Percentiles rank a stretch among this genome's conserved stretches.
phyloP scores from a whole-genome alignment of 257 asterid genomes.

The Nicotiana attenuata region DNA sequence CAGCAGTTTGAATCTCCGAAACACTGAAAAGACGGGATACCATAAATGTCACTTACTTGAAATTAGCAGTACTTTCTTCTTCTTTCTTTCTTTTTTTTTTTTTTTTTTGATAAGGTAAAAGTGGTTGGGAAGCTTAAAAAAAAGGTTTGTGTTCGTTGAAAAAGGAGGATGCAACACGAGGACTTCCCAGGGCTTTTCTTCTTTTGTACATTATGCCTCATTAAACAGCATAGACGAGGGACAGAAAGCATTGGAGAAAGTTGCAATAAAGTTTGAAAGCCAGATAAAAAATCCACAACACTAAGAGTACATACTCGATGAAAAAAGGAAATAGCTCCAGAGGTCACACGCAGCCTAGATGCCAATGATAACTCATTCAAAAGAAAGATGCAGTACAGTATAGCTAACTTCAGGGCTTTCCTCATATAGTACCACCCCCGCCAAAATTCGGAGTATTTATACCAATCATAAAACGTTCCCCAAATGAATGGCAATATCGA shows the following conservation, averaged over 20 bases:
- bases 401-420: neutral
- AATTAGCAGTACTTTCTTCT: neutral
- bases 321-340: neutral
- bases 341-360: neutral
- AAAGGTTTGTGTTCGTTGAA: no score
- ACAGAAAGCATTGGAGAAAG: neutral
- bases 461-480: neutral
- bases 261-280: neutral
- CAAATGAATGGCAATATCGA: neutral
- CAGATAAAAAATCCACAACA: neutral
- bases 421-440: neutral
- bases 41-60: neutral
- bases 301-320: neutral
- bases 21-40: conserved; percentile 34
- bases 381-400: neutral
- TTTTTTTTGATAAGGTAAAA: no score
- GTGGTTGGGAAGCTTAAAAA: no score
- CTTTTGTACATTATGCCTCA: neutral
- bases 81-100: neutral
- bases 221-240: neutral
- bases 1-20: conserved; percentile 83
- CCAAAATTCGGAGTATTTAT: neutral
- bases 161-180: no score
- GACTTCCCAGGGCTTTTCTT: no score
- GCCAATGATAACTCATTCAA: conserved; percentile 3